phyloP scores from a whole-genome alignment of 2,329 filamentous ascomycete genomes.

The Ophiostoma sp. region DNA sequence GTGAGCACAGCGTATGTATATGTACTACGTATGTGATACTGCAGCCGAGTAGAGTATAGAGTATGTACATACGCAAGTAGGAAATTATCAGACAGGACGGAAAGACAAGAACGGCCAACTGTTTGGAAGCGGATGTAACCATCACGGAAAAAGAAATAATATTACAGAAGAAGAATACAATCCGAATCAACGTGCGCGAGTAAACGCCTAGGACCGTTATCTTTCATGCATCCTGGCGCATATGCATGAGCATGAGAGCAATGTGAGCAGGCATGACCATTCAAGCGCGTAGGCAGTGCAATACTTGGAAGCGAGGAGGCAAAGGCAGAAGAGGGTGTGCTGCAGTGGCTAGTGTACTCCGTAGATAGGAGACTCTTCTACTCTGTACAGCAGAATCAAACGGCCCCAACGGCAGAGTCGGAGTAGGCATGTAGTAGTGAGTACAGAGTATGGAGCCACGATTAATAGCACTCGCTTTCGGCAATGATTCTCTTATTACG shows the following conservation, averaged over 20 bases:
- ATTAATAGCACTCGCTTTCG: background rate
- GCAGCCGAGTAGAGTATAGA: too few species aligned
- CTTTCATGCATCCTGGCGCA: conserved; percentile 2
- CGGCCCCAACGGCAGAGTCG: too few species aligned
- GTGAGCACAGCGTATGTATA: too few species aligned
- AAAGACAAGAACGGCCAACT: background rate
- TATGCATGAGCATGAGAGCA: conserved; percentile 2
- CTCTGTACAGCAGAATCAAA: background rate
- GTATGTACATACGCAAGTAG: too few species aligned
- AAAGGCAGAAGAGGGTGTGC: background rate
- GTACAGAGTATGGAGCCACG: too few species aligned
- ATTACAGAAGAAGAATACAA: background rate
- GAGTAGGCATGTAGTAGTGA: too few species aligned
- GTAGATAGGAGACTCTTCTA: background rate
- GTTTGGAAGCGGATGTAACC: background rate
- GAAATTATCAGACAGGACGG: too few species aligned
- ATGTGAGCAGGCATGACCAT: background rate
- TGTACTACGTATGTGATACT: too few species aligned
- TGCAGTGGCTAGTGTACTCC: background rate
- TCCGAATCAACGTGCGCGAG: background rate
- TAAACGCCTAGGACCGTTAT: background rate
- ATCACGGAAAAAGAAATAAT: too few species aligned
- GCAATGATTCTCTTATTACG: background rate
- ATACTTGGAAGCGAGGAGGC: background rate
- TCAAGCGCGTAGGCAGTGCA: conserved; percentile 3